Conservation (phyloP, 192 early-diverging fungal genomes). For the Helicostylum pulchrum region DNA sequence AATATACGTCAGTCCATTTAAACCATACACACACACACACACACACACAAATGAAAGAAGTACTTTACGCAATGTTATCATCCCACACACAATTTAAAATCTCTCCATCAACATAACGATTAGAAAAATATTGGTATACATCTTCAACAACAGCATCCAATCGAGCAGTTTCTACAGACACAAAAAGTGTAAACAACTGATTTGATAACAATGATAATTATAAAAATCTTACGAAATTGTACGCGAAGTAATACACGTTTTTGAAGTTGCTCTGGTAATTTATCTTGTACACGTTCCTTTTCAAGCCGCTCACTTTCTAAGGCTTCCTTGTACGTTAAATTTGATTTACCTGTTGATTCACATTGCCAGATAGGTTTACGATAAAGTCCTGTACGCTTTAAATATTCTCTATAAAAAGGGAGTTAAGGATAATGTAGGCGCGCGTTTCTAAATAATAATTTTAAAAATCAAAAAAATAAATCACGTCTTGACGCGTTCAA, state of each 20-base stretch:
- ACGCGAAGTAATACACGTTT: slow-evolving; percentile 58
- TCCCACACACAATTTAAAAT: slow-evolving; percentile 50
- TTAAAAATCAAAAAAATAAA: slow-evolving; percentile 1
- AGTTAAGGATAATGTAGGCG: slow-evolving; percentile 4
- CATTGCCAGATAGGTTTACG: slow-evolving; percentile 76
- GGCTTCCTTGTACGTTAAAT: slow-evolving; percentile 81
- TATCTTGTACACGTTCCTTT: slow-evolving; percentile 56
- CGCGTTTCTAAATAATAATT: background rate
- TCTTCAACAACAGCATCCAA: slow-evolving; percentile 62
- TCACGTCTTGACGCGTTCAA: background rate
- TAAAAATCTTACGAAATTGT: slow-evolving; percentile 66
- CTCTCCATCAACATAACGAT: slow-evolving; percentile 54
- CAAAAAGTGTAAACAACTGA: background rate
- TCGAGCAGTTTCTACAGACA: slow-evolving; percentile 46
- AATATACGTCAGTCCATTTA: background rate
- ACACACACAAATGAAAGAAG: background rate
- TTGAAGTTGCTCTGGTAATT: slow-evolving; percentile 65
- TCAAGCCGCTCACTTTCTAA: slow-evolving; percentile 69
- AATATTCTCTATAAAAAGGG: slow-evolving; percentile 22
- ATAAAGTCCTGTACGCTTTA: slow-evolving; percentile 49
- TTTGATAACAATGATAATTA: background rate
- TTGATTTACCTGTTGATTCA: slow-evolving; percentile 64
- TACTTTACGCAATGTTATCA: slow-evolving; percentile 32
- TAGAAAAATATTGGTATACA: slow-evolving; percentile 54
- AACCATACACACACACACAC: too few species aligned